A percentile compares a stretch with the other conserved stretches of the same genome.
These are phyloP conservation scores for Cutaneotrichosporon mucoides DNA, from an alignment of 1,284 basidiomycete species.

Conservation along the genomic window DNA sequence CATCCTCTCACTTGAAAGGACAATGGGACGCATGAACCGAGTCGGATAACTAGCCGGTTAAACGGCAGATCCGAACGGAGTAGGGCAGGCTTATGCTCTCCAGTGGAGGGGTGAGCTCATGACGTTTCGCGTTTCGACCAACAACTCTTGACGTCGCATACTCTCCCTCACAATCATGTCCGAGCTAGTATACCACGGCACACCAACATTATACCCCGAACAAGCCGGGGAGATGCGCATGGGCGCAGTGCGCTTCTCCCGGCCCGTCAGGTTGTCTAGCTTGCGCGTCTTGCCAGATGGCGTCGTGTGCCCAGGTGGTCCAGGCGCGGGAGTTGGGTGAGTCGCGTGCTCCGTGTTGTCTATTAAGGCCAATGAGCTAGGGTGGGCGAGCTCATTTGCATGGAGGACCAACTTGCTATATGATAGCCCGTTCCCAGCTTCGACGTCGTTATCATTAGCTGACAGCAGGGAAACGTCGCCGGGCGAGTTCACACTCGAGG, in stretches of 20 bases:
- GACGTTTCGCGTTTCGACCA: slow-evolving; percentile 1
- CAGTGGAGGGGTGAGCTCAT: neutral
- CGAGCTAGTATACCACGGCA: slow-evolving; percentile 15
- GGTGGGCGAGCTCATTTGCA: too few species aligned
- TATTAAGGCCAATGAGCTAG: too few species aligned
- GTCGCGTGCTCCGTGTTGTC: neutral
- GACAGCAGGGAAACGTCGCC: slow-evolving; percentile 8
- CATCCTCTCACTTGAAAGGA: too few species aligned
- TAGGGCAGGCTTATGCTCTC: too few species aligned
- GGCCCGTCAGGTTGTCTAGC: slow-evolving; percentile 5
- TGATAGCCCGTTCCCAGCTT: too few species aligned
- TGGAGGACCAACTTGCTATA: too few species aligned
- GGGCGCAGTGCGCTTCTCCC: slow-evolving; percentile 10
- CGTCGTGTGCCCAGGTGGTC: neutral
- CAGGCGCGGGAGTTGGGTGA: slow-evolving; percentile 8
- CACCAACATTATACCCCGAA: slow-evolving; percentile 9
- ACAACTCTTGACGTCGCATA: too few species aligned
- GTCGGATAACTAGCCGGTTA: too few species aligned
- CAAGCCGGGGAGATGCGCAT: neutral
- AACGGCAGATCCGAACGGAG: too few species aligned
- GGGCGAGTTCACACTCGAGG: slow-evolving; percentile 8
- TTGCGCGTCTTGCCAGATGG: slow-evolving; percentile 10
- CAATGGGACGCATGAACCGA: too few species aligned
- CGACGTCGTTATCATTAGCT: neutral
- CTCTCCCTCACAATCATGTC: neutral